Conservation (phyloP, 257 asterid species). For the Agastache rugosa region DNA sequence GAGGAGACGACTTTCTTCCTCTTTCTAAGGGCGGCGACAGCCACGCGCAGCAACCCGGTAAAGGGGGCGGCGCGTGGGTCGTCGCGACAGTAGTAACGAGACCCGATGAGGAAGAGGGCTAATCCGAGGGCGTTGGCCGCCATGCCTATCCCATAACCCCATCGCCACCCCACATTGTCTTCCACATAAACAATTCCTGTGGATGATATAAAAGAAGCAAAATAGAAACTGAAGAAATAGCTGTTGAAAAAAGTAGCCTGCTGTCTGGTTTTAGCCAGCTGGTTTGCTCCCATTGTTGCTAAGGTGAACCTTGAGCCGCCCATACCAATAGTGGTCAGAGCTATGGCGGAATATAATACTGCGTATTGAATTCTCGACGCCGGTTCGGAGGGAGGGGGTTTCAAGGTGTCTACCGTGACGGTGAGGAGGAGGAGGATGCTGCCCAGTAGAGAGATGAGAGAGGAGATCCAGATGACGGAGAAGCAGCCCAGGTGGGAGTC, state of each 20-base stretch:
- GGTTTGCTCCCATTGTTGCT: conserved; percentile 61
- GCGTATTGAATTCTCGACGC: conserved; percentile 37
- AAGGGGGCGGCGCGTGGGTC: conserved; percentile 51
- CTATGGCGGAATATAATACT: conserved; percentile 41
- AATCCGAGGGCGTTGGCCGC: conserved; percentile 37
- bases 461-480: conserved; percentile 57
- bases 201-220: conserved; percentile 26
- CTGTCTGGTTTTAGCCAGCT: conserved; percentile 39
- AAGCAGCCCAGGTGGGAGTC: conserved; percentile 58
- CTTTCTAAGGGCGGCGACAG: conserved; percentile 51
- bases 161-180: conserved; percentile 55
- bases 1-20: conserved; percentile 32
- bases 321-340: conserved; percentile 39
- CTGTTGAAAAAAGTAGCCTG: conserved; percentile 51
- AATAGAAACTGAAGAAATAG: conserved; percentile 46
- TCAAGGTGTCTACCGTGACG: not conserved
- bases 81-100: conserved; percentile 34
- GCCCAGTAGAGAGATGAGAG: conserved; percentile 44
- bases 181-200: conserved; percentile 54
- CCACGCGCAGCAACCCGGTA: conserved; percentile 44
- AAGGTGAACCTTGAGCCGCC: conserved; percentile 52
- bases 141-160: conserved; percentile 44
- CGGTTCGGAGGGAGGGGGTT: not conserved
- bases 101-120: conserved; percentile 47
- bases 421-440: not conserved